Evolutionary conservation across 805 yeast species (phyloP).

Genomic region (Metschnikowia lachancei): DNA sequence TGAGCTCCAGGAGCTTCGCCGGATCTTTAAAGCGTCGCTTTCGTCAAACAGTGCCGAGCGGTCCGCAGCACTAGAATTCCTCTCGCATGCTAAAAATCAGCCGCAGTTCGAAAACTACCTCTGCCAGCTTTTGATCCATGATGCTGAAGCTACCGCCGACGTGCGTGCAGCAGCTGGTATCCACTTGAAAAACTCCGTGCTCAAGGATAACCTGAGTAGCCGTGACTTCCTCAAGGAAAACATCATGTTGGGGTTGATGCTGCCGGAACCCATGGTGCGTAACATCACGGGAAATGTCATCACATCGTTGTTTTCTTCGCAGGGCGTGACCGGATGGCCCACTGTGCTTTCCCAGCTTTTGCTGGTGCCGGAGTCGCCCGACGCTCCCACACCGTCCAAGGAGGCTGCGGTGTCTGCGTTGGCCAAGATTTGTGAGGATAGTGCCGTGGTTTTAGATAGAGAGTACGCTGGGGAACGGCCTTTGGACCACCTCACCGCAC

Average conservation of each 20-base stretch:
- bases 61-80: conserved; percentile 66
- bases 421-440: conserved; percentile 88
- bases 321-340: conserved; percentile 75
- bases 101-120: conserved; percentile 83
- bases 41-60: conserved; percentile 57
- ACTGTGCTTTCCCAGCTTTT: conserved; percentile 65
- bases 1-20: conserved; percentile 60
- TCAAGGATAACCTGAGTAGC: conserved; percentile 33
- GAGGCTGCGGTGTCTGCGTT: conserved; percentile 82
- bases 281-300: conserved; percentile 90
- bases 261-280: conserved; percentile 59
- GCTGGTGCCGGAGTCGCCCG: conserved; percentile 40
- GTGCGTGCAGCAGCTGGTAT: conserved; percentile 88
- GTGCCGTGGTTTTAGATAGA: conserved; percentile 59
- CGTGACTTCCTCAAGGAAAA: conserved; percentile 40
- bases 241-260: conserved; percentile 55
- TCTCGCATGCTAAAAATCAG: conserved; percentile 64
- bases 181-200: conserved; percentile 72
- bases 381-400: conserved; percentile 32
- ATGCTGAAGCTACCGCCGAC: conserved; percentile 46
- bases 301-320: conserved; percentile 69
- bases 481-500: conserved; percentile 53
- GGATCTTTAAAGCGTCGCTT: conserved; percentile 68
- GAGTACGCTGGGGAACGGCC: conserved; percentile 69
- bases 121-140: conserved; percentile 61